These are phyloP conservation scores for Medicago truncatula DNA, from an alignment of 306 rosid genomes.

Conservation along the genomic window DNA sequence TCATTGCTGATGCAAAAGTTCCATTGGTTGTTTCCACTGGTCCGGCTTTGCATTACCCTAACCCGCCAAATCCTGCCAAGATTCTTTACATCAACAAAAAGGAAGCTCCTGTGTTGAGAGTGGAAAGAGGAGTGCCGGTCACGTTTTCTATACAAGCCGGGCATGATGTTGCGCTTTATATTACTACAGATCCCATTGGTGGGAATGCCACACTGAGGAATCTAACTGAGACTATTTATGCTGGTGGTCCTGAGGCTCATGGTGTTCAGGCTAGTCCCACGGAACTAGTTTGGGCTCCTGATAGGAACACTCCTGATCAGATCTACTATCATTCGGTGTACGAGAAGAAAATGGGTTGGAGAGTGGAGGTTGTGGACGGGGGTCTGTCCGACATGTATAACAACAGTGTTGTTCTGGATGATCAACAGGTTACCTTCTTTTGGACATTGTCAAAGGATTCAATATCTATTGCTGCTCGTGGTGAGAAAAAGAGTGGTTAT, in stretches of 20 bases:
- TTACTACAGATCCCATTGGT: slow-evolving; percentile 85
- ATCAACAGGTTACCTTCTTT: slow-evolving; percentile 90
- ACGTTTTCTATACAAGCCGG: slow-evolving; percentile 88
- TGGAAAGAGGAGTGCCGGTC: slow-evolving; percentile 90
- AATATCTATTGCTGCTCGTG: slow-evolving; percentile 83
- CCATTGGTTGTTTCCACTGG: slow-evolving; percentile 69
- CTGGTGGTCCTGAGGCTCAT: slow-evolving; percentile 79
- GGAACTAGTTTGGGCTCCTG: slow-evolving; percentile 78
- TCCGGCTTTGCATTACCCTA: slow-evolving; percentile 70
- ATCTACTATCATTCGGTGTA: slow-evolving; percentile 78
- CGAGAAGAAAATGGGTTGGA: slow-evolving; percentile 92
- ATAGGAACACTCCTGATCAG: slow-evolving; percentile 81
- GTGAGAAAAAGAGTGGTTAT: slow-evolving; percentile 94
- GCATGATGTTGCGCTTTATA: slow-evolving; percentile 78
- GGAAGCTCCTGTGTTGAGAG: slow-evolving; percentile 86
- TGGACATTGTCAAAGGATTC: slow-evolving; percentile 80
- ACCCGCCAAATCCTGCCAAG: slow-evolving; percentile 84
- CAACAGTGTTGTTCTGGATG: slow-evolving; percentile 88
- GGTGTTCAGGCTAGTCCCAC: slow-evolving; percentile 90
- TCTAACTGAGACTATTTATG: slow-evolving; percentile 73
- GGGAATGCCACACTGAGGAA: slow-evolving; percentile 89
- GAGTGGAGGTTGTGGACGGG: slow-evolving; percentile 90
- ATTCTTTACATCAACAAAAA: slow-evolving; percentile 87
- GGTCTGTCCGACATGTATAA: slow-evolving; percentile 93
- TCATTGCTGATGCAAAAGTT: slow-evolving; percentile 75